Conservation (phyloP, 2,329 filamentous ascomycete genomes). For the Claviceps pusilla region DNA sequence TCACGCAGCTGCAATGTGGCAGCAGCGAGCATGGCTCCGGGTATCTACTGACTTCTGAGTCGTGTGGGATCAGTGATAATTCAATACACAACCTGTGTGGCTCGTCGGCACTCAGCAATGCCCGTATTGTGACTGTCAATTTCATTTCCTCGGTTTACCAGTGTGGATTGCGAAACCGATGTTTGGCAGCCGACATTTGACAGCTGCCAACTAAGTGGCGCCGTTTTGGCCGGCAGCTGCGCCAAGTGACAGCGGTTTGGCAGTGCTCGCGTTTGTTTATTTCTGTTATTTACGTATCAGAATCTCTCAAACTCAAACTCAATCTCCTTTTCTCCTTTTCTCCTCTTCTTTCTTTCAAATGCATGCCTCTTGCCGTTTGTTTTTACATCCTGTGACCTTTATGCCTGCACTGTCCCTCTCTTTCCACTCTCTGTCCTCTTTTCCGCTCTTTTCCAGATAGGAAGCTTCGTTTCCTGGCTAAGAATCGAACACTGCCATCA, state of each 20-base stretch:
- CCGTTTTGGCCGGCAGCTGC: neutral
- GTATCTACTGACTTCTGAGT: neutral
- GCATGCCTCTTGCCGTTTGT: neutral
- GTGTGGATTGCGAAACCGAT: neutral
- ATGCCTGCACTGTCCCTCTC: too few species aligned
- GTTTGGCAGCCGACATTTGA: neutral
- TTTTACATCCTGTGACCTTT: neutral
- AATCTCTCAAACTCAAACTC: too few species aligned
- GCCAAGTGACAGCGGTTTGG: neutral
- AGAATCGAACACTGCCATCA: neutral
- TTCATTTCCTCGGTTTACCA: neutral
- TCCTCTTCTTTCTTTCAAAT: neutral
- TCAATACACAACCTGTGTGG: neutral
- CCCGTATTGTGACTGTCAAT: neutral
- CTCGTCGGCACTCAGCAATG: neutral
- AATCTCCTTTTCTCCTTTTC: neutral
- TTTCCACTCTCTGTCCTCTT: neutral
- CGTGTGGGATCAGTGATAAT: neutral
- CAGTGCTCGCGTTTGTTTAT: neutral
- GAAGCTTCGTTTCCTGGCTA: too few species aligned
- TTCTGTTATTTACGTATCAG: neutral
- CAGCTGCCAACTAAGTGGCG: neutral
- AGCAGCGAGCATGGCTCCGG: neutral
- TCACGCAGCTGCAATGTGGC: neutral
- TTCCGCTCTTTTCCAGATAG: neutral